Conservation (phyloP, 2,329 filamentous ascomycete species). For the Trichocomaceae sp. region DNA sequence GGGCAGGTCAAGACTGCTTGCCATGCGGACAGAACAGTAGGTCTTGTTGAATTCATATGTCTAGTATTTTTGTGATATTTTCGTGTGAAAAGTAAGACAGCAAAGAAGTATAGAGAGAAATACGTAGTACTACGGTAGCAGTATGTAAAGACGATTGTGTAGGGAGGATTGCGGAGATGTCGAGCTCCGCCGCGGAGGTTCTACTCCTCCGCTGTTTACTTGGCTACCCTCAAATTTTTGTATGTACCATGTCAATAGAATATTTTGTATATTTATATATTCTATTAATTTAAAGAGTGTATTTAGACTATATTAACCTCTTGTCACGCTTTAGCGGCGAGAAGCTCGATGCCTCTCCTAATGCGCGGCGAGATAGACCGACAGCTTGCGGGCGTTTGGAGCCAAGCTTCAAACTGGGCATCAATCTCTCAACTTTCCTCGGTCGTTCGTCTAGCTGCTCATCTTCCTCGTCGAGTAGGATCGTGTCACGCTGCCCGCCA, state of each 20-base stretch:
- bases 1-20: conserved; percentile 21
- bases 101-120: background rate
- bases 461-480: conserved; percentile 66
- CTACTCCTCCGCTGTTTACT: background rate
- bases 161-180: background rate
- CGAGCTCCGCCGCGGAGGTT: conserved; percentile 4
- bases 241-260: background rate
- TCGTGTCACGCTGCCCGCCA: conserved; percentile 54
- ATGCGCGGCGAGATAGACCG: conserved; percentile 21
- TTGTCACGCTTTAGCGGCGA: conserved; percentile 67
- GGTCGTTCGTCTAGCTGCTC: conserved; percentile 36
- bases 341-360: conserved; percentile 52
- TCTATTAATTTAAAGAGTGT: background rate
- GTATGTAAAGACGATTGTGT: background rate
- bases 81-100: background rate
- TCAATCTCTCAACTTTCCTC: conserved; percentile 24
- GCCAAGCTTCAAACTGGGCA: conserved; percentile 17
- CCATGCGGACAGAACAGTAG: conserved; percentile 1
- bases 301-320: conserved; percentile 30
- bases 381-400: conserved; percentile 16
- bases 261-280: background rate
- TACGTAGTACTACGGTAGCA: background rate
- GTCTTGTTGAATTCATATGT: background rate
- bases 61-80: background rate
- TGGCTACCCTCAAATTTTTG: background rate